These are phyloP conservation scores for Xylaria hypoxylon DNA, from an alignment of 2,329 filamentous ascomycete genomes.

Conservation along the genomic window DNA sequence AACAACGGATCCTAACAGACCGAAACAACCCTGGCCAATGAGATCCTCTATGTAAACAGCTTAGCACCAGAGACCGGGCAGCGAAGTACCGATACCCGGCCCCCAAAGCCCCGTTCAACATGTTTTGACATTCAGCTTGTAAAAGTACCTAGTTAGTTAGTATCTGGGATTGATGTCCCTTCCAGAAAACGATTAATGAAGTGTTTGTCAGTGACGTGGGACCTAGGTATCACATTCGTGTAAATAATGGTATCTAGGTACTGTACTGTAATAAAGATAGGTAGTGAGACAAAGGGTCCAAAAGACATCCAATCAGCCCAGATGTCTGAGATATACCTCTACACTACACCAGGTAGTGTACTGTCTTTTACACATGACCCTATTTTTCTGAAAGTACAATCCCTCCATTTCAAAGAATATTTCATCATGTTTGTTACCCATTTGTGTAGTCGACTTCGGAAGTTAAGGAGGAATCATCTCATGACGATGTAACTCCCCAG, in stretches of 20 bases:
- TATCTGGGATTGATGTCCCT: background rate
- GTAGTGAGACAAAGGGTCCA: conserved; percentile 18
- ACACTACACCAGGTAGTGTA: background rate
- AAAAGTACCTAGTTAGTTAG: background rate
- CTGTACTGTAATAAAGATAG: too few relatives aligned
- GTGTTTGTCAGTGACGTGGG: conserved; percentile 10
- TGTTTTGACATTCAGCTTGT: background rate
- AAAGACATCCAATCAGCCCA: conserved; percentile 17
- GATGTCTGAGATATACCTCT: too few relatives aligned
- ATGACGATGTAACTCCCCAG: too few relatives aligned
- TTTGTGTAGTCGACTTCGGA: background rate
- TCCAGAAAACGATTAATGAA: background rate
- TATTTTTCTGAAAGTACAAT: too few relatives aligned
- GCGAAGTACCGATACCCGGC: conserved; percentile 35
- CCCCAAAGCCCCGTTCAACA: background rate
- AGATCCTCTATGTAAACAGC: conserved; percentile 14
- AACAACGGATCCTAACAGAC: conserved; percentile 42
- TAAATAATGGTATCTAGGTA: background rate
- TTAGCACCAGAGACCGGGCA: conserved; percentile 29
- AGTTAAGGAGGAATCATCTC: too few relatives aligned
- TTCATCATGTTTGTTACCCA: background rate
- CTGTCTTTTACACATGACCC: background rate
- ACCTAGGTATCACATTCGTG: conserved; percentile 17
- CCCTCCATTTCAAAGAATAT: too few relatives aligned
- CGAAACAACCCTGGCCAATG: conserved; percentile 27